phyloP scores from a whole-genome alignment of 345 rosid species.

The Eucalyptus curtisii region DNA sequence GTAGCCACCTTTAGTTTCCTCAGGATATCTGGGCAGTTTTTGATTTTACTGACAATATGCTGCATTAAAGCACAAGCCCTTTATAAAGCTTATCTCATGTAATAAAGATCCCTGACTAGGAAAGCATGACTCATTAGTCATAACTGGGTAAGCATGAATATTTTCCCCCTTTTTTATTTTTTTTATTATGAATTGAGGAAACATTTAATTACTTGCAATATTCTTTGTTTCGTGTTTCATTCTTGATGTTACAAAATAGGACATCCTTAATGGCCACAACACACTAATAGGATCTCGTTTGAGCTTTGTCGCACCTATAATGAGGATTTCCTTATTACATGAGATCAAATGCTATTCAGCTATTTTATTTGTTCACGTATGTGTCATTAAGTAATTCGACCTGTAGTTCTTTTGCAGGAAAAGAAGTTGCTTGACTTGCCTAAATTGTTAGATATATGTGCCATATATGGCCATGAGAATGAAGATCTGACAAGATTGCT shows the following conservation, averaged over 20 bases:
- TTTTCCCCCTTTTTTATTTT: neutral
- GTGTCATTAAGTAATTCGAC: conserved; percentile 25
- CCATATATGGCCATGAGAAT: conserved; percentile 89
- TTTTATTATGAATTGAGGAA: neutral
- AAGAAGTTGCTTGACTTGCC: conserved; percentile 83
- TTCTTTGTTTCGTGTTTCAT: neutral
- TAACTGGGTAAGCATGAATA: neutral
- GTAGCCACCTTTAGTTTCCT: neutral
- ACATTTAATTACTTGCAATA: neutral
- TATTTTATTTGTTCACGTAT: neutral
- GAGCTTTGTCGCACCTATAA: neutral
- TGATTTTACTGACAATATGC: neutral
- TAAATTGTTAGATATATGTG: conserved; percentile 85
- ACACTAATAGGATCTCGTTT: neutral
- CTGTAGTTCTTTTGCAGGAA: conserved; percentile 90
- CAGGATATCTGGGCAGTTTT: neutral
- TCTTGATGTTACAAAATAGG: neutral
- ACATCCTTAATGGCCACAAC: neutral
- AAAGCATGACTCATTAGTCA: neutral
- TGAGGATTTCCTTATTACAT: neutral
- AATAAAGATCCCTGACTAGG: neutral
- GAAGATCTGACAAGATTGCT: conserved; percentile 63
- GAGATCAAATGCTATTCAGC: neutral
- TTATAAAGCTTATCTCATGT: neutral
- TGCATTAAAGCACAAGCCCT: neutral